Percentiles rank a stretch among this genome's conserved stretches.
These are phyloP conservation scores for Ramaria rubella DNA, from an alignment of 768 basidiomycete genomes.

Conservation along the genomic window DNA sequence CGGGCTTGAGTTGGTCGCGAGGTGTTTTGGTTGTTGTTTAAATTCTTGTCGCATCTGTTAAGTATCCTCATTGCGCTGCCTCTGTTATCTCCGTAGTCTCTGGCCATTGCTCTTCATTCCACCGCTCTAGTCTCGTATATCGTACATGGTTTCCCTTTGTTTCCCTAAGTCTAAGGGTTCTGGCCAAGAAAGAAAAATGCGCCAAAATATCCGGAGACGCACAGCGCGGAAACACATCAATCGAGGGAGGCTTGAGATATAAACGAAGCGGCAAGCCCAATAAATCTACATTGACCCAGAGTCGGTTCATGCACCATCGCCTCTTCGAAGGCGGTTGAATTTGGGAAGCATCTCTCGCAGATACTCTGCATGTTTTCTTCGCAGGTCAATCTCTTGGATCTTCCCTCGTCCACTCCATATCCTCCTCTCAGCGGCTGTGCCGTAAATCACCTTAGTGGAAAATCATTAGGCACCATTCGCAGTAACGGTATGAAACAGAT, in stretches of 20 bases:
- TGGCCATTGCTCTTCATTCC: no score
- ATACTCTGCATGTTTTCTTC: conserved; percentile 87
- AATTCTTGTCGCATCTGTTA: not conserved
- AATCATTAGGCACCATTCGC: not conserved
- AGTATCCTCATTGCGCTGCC: not conserved
- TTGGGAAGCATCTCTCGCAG: conserved; percentile 87
- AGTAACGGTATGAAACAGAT: not conserved
- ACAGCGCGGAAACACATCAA: not conserved
- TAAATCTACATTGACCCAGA: not conserved
- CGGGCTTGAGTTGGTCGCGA: not conserved
- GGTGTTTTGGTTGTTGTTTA: not conserved
- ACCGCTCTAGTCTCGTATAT: no score
- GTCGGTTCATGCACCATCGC: conserved; percentile 12
- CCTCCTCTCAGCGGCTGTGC: conserved; percentile 64
- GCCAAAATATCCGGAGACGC: not conserved
- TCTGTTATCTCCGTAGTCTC: no score
- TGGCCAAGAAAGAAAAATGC: not conserved
- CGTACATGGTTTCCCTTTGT: no score
- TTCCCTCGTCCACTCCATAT: conserved; percentile 83
- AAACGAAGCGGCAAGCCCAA: not conserved
- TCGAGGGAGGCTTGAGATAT: not conserved
- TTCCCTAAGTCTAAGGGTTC: no score
- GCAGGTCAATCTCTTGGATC: conserved; percentile 74
- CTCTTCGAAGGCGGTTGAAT: conserved; percentile 66
- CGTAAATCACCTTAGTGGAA: conserved; percentile 51